Evolutionary conservation across 2,329 filamentous ascomycete genomes (phyloP).

Genomic region (Stachybotrys elegans): DNA sequence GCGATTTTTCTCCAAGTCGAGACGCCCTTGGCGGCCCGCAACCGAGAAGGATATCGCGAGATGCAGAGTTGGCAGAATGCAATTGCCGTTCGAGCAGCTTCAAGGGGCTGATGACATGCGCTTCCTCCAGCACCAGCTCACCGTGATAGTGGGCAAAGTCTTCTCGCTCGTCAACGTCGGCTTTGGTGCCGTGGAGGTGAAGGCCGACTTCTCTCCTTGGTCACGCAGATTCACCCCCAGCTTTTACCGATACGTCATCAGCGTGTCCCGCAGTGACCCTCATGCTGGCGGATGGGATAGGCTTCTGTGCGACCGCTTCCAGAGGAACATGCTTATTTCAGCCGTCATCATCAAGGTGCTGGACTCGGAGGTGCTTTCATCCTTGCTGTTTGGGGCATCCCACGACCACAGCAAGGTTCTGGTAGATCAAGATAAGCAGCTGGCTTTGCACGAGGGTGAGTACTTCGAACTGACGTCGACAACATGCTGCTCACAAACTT

Average conservation of each 20-base stretch:
- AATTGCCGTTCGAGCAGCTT: too few species aligned
- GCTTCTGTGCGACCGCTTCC: constrained; percentile 15
- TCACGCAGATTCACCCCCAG: constrained; percentile 11
- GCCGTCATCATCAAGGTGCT: constrained; percentile 24
- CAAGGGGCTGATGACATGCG: too few species aligned
- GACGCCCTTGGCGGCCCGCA: too few species aligned
- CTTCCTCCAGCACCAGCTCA: too few species aligned
- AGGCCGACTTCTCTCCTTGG: constrained; percentile 16
- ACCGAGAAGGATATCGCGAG: too few species aligned
- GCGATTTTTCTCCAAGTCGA: too few species aligned
- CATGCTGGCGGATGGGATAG: constrained; percentile 19
- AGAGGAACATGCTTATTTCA: constrained; percentile 19
- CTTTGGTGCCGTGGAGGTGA: not conserved
- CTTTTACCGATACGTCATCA: constrained; percentile 18
- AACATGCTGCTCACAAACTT: constrained; percentile 6
- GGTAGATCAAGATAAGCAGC: too few species aligned
- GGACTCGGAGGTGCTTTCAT: constrained; percentile 19
- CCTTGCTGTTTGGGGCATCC: constrained; percentile 25
- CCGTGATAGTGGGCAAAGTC: too few species aligned
- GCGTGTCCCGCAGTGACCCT: constrained; percentile 22
- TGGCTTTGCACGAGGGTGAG: too few species aligned
- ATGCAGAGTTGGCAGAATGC: too few species aligned
- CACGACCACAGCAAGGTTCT: constrained; percentile 15
- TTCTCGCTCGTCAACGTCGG: too few species aligned
- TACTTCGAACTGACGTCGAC: too few species aligned